A percentile compares a stretch with the other conserved stretches of the same genome.
phyloP scores from a whole-genome alignment of 192 early-diverging fungal genomes.

The Allomyces macrogynus region DNA sequence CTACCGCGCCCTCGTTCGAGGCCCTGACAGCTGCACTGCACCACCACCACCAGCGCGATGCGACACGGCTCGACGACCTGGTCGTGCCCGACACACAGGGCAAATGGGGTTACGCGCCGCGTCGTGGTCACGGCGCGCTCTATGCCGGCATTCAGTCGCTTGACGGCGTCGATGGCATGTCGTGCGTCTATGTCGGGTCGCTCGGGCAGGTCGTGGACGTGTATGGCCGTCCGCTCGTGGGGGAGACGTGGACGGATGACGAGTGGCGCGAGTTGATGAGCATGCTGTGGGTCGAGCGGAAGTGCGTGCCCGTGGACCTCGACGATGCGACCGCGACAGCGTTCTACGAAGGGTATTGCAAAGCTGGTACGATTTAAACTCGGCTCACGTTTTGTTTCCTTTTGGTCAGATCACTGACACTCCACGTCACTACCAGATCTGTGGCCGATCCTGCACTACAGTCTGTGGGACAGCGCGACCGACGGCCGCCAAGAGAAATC shows the following conservation, averaged over 20 bases:
- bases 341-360: conserved; percentile 97
- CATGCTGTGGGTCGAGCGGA: conserved; percentile 27
- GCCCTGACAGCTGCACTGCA: too few species aligned
- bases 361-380: conserved; percentile 17
- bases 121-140: neutral
- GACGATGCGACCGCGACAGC: conserved; percentile 44
- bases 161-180: too few species aligned
- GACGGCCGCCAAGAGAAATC: neutral
- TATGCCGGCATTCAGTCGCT: neutral
- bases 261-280: conserved; percentile 29
- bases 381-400: too few species aligned
- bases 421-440: too few species aligned
- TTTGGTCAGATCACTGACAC: too few species aligned
- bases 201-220: conserved; percentile 37
- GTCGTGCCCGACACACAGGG: too few species aligned
- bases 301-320: conserved; percentile 58
- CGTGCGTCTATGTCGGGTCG: conserved; percentile 54
- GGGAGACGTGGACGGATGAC: conserved; percentile 23
- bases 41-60: too few species aligned
- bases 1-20: too few species aligned
- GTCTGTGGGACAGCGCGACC: neutral
- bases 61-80: too few species aligned
- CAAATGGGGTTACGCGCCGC: neutral
- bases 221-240: conserved; percentile 31
- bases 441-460: neutral